Evolutionary conservation across 306 rosid genomes (phyloP).

Genomic region (Gleditsia sinensis): DNA sequence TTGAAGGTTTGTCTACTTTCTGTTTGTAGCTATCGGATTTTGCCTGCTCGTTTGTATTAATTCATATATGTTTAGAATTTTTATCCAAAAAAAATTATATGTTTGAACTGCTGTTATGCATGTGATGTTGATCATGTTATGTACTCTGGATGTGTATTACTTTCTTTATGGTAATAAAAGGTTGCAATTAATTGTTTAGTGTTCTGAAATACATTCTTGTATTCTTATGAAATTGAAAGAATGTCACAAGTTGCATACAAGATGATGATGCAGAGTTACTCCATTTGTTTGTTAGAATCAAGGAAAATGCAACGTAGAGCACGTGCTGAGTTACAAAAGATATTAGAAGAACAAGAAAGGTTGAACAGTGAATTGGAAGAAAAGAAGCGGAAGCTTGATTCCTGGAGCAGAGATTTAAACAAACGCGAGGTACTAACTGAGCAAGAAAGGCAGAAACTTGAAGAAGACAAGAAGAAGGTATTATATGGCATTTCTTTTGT

Average conservation of each 20-base stretch:
- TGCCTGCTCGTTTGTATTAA: constrained; percentile 6
- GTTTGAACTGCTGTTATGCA: not conserved
- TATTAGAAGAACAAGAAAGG: constrained; percentile 82
- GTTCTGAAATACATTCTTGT: not conserved
- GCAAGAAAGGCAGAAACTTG: constrained; percentile 85
- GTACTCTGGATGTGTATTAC: not conserved
- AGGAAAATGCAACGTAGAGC: constrained; percentile 78
- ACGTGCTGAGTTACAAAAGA: constrained; percentile 61
- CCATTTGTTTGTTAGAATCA: constrained; percentile 55
- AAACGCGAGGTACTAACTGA: constrained; percentile 86
- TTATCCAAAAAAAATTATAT: not conserved
- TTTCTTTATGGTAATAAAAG: not conserved
- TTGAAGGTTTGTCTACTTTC: constrained; percentile 62
- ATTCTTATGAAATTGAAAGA: constrained; percentile 2
- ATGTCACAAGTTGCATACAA: not conserved
- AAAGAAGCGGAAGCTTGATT: constrained; percentile 77
- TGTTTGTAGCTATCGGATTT: constrained; percentile 19
- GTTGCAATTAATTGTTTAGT: not conserved
- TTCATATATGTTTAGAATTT: not conserved
- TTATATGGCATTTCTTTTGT: constrained; percentile 2
- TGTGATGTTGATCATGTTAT: not conserved
- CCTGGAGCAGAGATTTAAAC: constrained; percentile 84
- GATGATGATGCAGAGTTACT: constrained; percentile 15
- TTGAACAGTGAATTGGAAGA: constrained; percentile 73
- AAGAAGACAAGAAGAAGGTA: constrained; percentile 88